Evolutionary conservation across 441 rosid genomes (phyloP), one percentile per base, ranked within the genome.

Genomic region (Populus hybrid): DNA sequence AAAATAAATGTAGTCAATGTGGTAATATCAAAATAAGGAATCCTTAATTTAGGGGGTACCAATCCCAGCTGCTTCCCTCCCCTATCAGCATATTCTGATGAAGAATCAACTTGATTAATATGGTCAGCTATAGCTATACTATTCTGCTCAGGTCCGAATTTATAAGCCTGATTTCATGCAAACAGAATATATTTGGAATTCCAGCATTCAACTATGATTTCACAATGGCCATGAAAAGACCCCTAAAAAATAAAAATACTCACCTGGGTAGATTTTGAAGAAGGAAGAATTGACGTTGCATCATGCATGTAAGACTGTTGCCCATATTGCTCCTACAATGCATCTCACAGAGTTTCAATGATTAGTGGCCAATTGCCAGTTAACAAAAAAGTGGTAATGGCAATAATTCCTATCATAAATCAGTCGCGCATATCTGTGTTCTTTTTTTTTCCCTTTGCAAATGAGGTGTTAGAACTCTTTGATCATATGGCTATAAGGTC

Each of bases 281-380:
- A 79, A 71, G 74, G 74, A n/a, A 69, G 71, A 80, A 69, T 66
- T 19, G 74, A 79, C 69, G 73, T 76, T 71, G 75, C 79, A 63
- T 76, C 30, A 26, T n/a, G 78, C 79, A 75, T 14, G 66, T 74
- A 67, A 64, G 80, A 65, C 50, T 76, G 80, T 79, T 76, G 81
- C 71, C 81, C 53, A 34, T 69, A 67, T 75, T 78, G 80, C 73
- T 84, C 90, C 89, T 86, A 79, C 21, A 72, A 75, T 19, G 24
- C 68, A 81, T 53, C 32, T 64, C 28, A 32, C 26, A 79, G 42
- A 73, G 57, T 24, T 50, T 73, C 14, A 67, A 61, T 57, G 21
- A 53, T 12, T 24, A 69, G 76, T 64, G 50, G 57, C 67, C 50
- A 69, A 9, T 21, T 65, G 40, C 64, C 50, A 74, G 10, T 16